A percentile compares a stretch with the other conserved stretches of the same genome.
Conservation (phyloP, 768 basidiomycete species). For the Russula sp. region DNA sequence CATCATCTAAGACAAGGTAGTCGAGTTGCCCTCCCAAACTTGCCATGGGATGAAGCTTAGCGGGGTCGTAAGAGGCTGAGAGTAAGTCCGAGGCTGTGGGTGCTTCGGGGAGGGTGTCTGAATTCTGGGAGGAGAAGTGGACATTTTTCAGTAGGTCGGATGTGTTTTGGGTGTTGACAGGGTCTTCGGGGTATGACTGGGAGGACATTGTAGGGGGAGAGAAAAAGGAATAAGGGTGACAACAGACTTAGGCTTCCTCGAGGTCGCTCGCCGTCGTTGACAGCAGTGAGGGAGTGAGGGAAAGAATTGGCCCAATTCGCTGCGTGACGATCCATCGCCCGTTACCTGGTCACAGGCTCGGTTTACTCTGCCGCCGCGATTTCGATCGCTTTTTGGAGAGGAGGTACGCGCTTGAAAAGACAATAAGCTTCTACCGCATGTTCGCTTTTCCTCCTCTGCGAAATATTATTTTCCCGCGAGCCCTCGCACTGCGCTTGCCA, state of each 20-base stretch:
- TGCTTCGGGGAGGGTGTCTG: conserved; percentile 49
- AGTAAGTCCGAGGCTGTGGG: conserved; percentile 87
- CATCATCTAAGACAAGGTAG: conserved; percentile 93
- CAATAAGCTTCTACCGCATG: conserved; percentile 28
- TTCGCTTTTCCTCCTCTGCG: conserved; percentile 20
- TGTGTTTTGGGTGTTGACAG: conserved; percentile 12
- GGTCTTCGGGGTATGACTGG: conserved; percentile 4
- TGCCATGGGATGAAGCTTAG: conserved; percentile 91
- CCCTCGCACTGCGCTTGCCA: conserved; percentile 13
- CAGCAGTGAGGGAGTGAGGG: not conserved
- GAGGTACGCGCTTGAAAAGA: conserved; percentile 7
- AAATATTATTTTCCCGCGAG: conserved; percentile 16
- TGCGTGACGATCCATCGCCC: conserved; percentile 24
- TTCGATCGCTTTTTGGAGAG: not conserved
- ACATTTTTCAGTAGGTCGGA: conserved; percentile 30
- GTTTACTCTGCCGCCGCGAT: not conserved
- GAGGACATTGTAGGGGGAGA: conserved; percentile 24
- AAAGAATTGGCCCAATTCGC: conserved; percentile 9
- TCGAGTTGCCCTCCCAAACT: conserved; percentile 91
- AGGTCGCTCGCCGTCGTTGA: conserved; percentile 17
- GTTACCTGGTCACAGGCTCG: conserved; percentile 19
- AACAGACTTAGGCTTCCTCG: conserved; percentile 4
- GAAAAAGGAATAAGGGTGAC: not conserved
- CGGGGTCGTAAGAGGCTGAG: conserved; percentile 83
- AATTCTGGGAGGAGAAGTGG: conserved; percentile 32